These are phyloP conservation scores for Candida sp. DNA, from an alignment of 1,139 yeast genomes.

Conservation along the genomic window DNA sequence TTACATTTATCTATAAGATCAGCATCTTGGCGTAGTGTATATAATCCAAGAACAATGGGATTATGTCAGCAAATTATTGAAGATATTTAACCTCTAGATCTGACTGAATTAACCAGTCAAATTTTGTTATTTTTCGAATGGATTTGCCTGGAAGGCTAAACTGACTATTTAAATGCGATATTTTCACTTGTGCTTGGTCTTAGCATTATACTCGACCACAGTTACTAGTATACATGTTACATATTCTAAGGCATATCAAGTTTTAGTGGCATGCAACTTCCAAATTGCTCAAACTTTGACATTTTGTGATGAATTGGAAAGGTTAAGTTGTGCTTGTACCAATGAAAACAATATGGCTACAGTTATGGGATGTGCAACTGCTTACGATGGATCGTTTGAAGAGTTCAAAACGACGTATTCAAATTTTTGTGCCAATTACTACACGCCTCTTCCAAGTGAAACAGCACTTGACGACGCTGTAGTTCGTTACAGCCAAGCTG, in stretches of 20 bases:
- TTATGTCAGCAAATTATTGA: not conserved
- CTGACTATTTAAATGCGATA: not conserved
- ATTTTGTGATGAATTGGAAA: slow-evolving; percentile 10
- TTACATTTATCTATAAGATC: not conserved
- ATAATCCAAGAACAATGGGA: not conserved
- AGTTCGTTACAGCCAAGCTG: slow-evolving; percentile 13
- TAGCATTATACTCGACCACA: not conserved
- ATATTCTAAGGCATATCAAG: not conserved
- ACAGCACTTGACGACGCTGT: slow-evolving; percentile 16
- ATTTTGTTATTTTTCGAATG: not conserved
- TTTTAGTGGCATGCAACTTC: slow-evolving; percentile 15
- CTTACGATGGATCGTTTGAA: slow-evolving; percentile 14
- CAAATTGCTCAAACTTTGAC: slow-evolving; percentile 11
- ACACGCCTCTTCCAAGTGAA: slow-evolving; percentile 10
- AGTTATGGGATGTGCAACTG: slow-evolving; percentile 12
- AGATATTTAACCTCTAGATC: not conserved
- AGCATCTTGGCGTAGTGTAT: not conserved
- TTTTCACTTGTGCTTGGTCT: not conserved
- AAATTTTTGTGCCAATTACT: slow-evolving; percentile 12
- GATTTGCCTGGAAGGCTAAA: not conserved
- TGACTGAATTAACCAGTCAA: not conserved
- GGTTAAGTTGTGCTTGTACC: slow-evolving; percentile 9
- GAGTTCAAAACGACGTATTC: slow-evolving; percentile 29
- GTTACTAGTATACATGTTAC: not conserved
- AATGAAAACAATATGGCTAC: slow-evolving; percentile 13